Evolutionary conservation across 2,329 filamentous ascomycete genomes (phyloP).

Genomic region (Knoxdaviesia capensis): DNA sequence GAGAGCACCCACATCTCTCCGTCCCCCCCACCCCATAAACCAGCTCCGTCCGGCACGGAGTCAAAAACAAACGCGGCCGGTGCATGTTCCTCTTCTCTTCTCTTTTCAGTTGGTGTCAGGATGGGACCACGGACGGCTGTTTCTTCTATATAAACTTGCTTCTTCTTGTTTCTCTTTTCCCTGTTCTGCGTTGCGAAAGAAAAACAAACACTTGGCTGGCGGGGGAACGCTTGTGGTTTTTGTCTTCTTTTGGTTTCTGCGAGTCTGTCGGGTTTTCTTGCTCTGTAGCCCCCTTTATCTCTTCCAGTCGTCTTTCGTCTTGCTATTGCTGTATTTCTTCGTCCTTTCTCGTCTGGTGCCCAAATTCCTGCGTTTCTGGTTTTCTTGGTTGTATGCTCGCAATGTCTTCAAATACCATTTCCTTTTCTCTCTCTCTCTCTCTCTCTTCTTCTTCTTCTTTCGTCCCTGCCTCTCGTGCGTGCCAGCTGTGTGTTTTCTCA

Average conservation of each 20-base stretch:
- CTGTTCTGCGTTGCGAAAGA: too few relatives aligned
- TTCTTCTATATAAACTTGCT: too few relatives aligned
- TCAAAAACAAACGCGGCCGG: too few relatives aligned
- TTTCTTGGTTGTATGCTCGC: background rate
- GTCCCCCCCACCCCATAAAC: too few relatives aligned
- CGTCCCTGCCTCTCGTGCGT: too few relatives aligned
- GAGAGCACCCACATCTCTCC: too few relatives aligned
- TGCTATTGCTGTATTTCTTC: background rate
- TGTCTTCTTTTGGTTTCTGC: background rate
- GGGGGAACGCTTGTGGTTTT: background rate
- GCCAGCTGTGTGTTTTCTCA: too few relatives aligned
- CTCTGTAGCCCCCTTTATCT: conserved; percentile 1
- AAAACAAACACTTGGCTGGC: background rate
- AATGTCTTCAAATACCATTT: too few relatives aligned
- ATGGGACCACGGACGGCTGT: too few relatives aligned
- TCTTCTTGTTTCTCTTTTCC: too few relatives aligned
- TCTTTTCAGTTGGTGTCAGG: too few relatives aligned
- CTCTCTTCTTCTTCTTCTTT: background rate
- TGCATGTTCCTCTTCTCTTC: background rate
- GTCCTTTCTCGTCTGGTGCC: background rate
- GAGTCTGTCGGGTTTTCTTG: background rate
- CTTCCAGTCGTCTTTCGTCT: background rate
- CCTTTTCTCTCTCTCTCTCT: background rate
- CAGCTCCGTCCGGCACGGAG: too few relatives aligned
- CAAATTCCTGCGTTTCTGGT: background rate